Evolutionary conservation across 106 monocot genomes (phyloP).

Genomic region (Dendrobium chrysotoxum): DNA sequence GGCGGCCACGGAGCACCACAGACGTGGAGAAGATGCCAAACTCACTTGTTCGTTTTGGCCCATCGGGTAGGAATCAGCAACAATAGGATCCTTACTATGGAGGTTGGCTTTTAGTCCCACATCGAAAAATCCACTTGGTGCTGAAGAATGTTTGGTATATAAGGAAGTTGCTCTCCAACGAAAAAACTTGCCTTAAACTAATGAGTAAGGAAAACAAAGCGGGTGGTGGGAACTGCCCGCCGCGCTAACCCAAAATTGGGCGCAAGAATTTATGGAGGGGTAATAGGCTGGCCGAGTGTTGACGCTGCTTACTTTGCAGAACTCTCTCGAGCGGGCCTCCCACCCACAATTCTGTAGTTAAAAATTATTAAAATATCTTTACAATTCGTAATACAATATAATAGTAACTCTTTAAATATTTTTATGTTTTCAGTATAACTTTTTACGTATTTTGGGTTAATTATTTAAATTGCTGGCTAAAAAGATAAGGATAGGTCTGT

Average conservation of each 20-base stretch:
- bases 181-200: slow-evolving; percentile 74
- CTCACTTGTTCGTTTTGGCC: no score
- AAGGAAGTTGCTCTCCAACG: background rate
- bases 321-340: slow-evolving; percentile 93
- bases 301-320: slow-evolving; percentile 98
- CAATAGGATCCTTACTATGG: no score
- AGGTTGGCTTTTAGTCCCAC: slow-evolving; percentile 18
- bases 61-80: no score
- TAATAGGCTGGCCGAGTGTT: slow-evolving; percentile 74
- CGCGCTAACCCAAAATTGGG: slow-evolving; percentile 35
- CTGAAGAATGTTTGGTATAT: background rate
- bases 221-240: slow-evolving; percentile 84
- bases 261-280: slow-evolving; percentile 88
- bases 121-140: background rate
- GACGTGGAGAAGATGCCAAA: no score
- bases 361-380: background rate
- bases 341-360: slow-evolving; percentile 6
- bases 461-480: no score
- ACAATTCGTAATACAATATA: no score
- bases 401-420: no score
- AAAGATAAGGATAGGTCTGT: no score
- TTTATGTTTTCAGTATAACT: no score
- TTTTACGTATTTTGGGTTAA: no score
- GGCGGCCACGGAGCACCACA: no score
- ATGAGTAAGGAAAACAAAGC: slow-evolving; percentile 99